These are phyloP conservation scores for Begonia peltatifolia DNA, from an alignment of 306 rosid species.

Conservation along the genomic window DNA sequence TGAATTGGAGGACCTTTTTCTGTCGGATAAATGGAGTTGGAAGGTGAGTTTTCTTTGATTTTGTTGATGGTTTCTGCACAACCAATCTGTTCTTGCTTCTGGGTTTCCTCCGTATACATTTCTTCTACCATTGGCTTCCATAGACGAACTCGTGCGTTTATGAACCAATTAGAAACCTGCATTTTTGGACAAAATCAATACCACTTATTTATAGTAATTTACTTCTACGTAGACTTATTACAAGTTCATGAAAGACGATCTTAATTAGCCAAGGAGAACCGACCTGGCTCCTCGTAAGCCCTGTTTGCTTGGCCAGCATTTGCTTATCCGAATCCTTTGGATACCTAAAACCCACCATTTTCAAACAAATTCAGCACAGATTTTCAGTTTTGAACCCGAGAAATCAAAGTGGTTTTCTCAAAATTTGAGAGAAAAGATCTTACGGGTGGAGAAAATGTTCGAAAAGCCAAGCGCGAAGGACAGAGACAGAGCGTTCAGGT, in stretches of 20 bases:
- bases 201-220: not conserved
- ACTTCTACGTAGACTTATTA: not conserved
- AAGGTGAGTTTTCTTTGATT: constrained; percentile 34
- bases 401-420: too few species aligned
- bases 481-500: constrained; percentile 93
- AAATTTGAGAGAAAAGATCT: constrained; percentile 13
- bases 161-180: constrained; percentile 97
- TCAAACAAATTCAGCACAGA: not conserved
- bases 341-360: constrained; percentile 35
- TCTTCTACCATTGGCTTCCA: constrained; percentile 99
- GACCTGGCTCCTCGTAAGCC: constrained; percentile 97
- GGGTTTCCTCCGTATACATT: constrained; percentile 76
- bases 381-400: too few species aligned
- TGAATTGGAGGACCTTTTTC: constrained; percentile 20
- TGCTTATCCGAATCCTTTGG: constrained; percentile 97
- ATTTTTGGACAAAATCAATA: not conserved
- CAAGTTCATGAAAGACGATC: not conserved
- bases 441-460: constrained; percentile 99
- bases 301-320: constrained; percentile 92
- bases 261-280: not conserved
- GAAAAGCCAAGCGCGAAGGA: constrained; percentile 97
- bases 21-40: constrained; percentile 26
- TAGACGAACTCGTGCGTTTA: constrained; percentile 87
- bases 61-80: constrained; percentile 51
- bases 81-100: constrained; percentile 57